Percentiles rank a stretch among this genome's conserved stretches.
Conservation (phyloP, 371 early-diverging fungal species). For the Mortierella sp. region DNA sequence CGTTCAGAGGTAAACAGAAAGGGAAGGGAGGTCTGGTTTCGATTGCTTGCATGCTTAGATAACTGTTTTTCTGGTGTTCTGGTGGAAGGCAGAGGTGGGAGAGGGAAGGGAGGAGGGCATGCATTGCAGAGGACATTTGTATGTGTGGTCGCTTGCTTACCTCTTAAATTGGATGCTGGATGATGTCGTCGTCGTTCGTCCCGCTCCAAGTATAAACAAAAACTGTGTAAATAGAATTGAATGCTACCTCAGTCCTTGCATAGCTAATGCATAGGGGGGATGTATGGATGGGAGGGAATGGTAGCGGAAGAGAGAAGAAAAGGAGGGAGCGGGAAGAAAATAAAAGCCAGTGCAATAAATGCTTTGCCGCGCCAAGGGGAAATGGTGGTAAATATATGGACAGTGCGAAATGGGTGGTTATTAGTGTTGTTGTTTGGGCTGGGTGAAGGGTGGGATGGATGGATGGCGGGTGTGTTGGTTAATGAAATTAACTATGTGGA, state of each 20-base stretch:
- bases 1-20: background rate
- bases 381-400: no score
- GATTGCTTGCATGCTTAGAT: constrained; percentile 8
- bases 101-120: background rate
- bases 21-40: background rate
- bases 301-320: background rate
- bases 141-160: background rate
- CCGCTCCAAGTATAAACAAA: background rate
- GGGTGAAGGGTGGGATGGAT: no score
- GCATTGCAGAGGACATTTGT: background rate
- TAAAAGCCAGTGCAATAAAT: background rate
- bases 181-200: constrained; percentile 3
- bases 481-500: no score
- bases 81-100: background rate
- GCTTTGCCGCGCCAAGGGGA: no score
- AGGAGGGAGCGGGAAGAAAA: background rate
- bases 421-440: no score
- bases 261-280: background rate
- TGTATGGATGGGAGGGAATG: background rate
- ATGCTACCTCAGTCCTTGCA: constrained; percentile 4
- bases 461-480: no score
- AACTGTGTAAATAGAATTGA: background rate
- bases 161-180: constrained; percentile 5
- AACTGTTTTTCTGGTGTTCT: background rate
- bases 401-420: no score